Evolutionary conservation across 2,329 filamentous ascomycete species (phyloP), one percentile per base, ranked within the genome.

Genomic region (Triangularia setosa): DNA sequence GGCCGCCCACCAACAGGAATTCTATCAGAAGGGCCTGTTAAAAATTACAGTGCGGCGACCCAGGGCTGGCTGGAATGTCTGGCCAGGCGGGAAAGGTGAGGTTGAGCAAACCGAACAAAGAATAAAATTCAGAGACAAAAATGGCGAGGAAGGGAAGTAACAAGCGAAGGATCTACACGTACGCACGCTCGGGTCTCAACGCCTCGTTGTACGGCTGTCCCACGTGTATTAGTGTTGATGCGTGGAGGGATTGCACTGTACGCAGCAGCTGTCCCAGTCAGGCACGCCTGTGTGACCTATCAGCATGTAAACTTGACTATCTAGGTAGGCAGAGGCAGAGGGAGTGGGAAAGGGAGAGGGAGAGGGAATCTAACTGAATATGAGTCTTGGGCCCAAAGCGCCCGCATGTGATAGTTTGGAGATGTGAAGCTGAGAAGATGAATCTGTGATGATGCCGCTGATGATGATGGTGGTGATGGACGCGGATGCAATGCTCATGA

Each of bases 141-240:
- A 52, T 53, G 35, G 27, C 14, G 8, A 24, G 40, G 24, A 60
- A 30, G 53, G 58, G 58, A 53, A 60, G 58, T 33, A 23, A 53
- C 35, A 60, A 60, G 58, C 58, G 58, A 60, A 40, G n/a, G 58
- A 60, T 60, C 58, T 60, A 53, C 58, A 60, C 33, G 55, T 59
- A 33, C 35, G 57, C 57, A 44, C n/a, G 30, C 14, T 24, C 16
- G 40, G 25, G 57, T 59, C 30, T 59, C 57, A 59, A 33, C 57
- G 35, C 40, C 57, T 59, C 23, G 33, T 44, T 30, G 9, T 53
- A 28, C 58, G 33, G 25, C n/a, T 59, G 57, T 44, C 40, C 35
- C 35, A 60, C 58, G 40, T 60, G 58, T 60, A 18, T 8, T 16
- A 12, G 27, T 28, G 8, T 28, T 28, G 24, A 24, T 54, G 48